Conservation (phyloP, 2,329 filamentous ascomycete genomes). For the Colletotrichum tofieldiae region DNA sequence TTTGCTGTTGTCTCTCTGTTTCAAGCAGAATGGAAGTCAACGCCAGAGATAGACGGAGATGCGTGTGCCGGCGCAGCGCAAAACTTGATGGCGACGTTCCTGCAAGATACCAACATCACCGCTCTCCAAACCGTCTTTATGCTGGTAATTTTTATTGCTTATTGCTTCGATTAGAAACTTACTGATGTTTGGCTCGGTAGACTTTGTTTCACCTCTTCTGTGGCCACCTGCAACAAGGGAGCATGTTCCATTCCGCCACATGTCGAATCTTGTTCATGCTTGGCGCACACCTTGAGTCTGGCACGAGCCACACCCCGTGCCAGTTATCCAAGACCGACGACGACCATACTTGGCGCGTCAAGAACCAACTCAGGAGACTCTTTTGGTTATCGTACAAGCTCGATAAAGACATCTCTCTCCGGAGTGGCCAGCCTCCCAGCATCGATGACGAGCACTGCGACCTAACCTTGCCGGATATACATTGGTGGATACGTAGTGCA, state of each 20-base stretch:
- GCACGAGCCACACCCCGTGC: conserved; percentile 38
- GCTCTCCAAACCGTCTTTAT: conserved; percentile 63
- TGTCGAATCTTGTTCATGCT: conserved; percentile 66
- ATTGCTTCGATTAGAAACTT: background rate
- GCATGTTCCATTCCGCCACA: conserved; percentile 61
- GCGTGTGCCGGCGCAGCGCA: conserved; percentile 58
- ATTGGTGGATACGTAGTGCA: conserved; percentile 21
- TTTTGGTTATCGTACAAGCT: conserved; percentile 71
- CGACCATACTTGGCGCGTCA: conserved; percentile 46
- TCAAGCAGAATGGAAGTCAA: conserved; percentile 27
- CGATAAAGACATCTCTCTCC: conserved; percentile 70
- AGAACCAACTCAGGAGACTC: conserved; percentile 56
- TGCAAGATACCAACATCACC: conserved; percentile 61
- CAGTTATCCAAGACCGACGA: conserved; percentile 21
- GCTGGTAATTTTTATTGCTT: conserved; percentile 57
- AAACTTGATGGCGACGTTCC: conserved; percentile 57
- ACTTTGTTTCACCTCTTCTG: conserved; percentile 60
- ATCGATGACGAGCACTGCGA: conserved; percentile 69
- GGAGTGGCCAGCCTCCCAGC: conserved; percentile 67
- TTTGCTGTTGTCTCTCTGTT: conserved; percentile 55
- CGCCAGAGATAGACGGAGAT: conserved; percentile 56
- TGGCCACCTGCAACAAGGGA: conserved; percentile 62
- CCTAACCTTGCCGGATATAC: conserved; percentile 63
- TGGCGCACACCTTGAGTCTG: conserved; percentile 57
- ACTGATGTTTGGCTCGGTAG: conserved; percentile 45